Evolutionary conservation across 1,284 basidiomycete genomes (phyloP).

Genomic region (Sporisorium iseilematis-ciliati): DNA sequence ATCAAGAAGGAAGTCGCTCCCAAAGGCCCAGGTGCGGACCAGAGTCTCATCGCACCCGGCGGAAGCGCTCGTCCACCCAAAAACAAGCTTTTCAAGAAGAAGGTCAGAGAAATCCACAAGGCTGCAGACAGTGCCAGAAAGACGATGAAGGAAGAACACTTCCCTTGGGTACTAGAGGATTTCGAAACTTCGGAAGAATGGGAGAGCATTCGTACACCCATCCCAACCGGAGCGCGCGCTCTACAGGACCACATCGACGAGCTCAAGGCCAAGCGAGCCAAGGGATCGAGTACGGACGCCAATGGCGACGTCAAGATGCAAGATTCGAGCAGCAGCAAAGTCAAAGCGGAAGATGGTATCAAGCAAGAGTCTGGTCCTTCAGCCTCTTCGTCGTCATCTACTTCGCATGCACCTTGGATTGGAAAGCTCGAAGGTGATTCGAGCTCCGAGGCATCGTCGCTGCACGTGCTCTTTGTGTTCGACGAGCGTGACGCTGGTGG

Average conservation of each 20-base stretch:
- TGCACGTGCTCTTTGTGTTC: conserved; percentile 68
- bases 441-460: conserved; percentile 55
- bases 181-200: conserved; percentile 67
- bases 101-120: conserved; percentile 67
- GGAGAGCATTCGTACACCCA: conserved; percentile 60
- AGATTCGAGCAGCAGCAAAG: conserved; percentile 10
- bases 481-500: conserved; percentile 66
- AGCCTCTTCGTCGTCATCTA: conserved; percentile 20
- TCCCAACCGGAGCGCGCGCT: conserved; percentile 56
- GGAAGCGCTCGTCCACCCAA: conserved; percentile 44
- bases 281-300: conserved; percentile 16
- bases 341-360: conserved; percentile 31
- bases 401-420: conserved; percentile 67
- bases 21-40: conserved; percentile 48
- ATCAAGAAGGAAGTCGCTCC: conserved; percentile 40
- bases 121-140: conserved; percentile 61
- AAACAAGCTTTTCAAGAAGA: conserved; percentile 62
- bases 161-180: conserved; percentile 69
- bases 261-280: conserved; percentile 35
- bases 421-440: conserved; percentile 68
- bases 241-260: conserved; percentile 51
- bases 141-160: conserved; percentile 65
- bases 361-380: conserved; percentile 35
- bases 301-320: conserved; percentile 40
- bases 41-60: conserved; percentile 54